Evolutionary conservation across 257 asterid genomes (phyloP).

Genomic region (Rhazya stricta): DNA sequence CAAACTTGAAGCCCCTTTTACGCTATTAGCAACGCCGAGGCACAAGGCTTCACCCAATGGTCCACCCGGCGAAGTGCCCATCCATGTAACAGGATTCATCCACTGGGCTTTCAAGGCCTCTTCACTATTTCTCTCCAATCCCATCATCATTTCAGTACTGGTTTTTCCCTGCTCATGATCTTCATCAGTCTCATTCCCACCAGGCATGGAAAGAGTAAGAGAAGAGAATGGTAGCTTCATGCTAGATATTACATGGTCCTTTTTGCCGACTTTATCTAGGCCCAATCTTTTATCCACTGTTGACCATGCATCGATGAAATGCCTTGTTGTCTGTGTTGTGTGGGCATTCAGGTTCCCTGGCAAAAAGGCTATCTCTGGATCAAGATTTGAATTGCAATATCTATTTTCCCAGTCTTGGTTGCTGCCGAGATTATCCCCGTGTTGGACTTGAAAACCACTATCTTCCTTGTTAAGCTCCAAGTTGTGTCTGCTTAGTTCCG

Average conservation of each 20-base stretch:
- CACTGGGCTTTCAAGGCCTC: constrained; percentile 22
- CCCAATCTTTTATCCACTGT: constrained; percentile 26
- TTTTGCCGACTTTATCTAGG: constrained; percentile 10
- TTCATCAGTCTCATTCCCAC: constrained; percentile 26
- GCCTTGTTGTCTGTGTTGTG: constrained; percentile 33
- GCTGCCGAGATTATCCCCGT: constrained; percentile 15
- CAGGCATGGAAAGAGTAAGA: constrained; percentile 46
- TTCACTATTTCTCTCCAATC: constrained; percentile 15
- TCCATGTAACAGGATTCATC: constrained; percentile 35
- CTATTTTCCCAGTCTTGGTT: constrained; percentile 10
- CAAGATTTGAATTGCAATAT: constrained; percentile 7
- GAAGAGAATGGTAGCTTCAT: constrained; percentile 37
- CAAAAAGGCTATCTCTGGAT: constrained; percentile 8
- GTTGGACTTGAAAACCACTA: constrained; percentile 21
- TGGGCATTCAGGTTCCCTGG: constrained; percentile 8
- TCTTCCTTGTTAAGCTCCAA: constrained; percentile 13
- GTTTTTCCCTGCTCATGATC: constrained; percentile 17
- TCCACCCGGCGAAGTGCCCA: constrained; percentile 50
- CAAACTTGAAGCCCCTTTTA: constrained; percentile 23
- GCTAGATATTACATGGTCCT: background rate
- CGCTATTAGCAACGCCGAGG: constrained; percentile 33
- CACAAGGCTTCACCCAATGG: constrained; percentile 74
- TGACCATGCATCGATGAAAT: constrained; percentile 45
- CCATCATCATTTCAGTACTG: constrained; percentile 23
- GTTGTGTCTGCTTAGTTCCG: constrained; percentile 16